These are phyloP conservation scores for Flaveria robusta DNA, from an alignment of 129 eudicot genomes.

Conservation along the genomic window DNA sequence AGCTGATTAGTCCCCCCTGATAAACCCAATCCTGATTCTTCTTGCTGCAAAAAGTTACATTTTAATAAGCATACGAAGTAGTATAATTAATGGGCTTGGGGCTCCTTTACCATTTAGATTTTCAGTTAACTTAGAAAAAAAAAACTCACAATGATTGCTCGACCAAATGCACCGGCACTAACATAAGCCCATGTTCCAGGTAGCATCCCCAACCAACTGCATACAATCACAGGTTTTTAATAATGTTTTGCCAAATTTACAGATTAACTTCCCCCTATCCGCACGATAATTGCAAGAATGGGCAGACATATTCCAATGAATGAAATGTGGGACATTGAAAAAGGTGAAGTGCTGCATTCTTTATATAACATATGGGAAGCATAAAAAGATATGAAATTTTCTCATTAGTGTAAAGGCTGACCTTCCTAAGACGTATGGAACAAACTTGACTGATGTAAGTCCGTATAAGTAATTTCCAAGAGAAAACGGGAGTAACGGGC, in stretches of 20 bases:
- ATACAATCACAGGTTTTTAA: constrained; percentile 14
- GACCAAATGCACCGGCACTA: constrained; percentile 99
- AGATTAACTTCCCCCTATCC: background rate
- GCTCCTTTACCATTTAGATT: background rate
- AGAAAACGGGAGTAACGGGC: constrained; percentile 98
- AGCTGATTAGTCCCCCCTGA: constrained; percentile 78
- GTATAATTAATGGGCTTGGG: background rate
- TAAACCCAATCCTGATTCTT: constrained; percentile 74
- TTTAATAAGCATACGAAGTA: background rate
- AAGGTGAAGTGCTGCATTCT: background rate
- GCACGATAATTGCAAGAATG: background rate
- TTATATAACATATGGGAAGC: background rate
- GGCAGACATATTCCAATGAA: too few relatives aligned
- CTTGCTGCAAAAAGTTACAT: constrained; percentile 58
- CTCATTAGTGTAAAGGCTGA: constrained; percentile 35
- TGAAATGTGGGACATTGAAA: background rate
- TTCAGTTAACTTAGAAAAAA: background rate
- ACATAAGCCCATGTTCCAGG: constrained; percentile 99
- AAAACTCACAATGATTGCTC: constrained; percentile 92
- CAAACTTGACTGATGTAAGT: constrained; percentile 92
- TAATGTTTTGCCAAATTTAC: background rate
- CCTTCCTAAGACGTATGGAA: constrained; percentile 96
- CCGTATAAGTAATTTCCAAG: constrained; percentile 97
- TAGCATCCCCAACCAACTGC: constrained; percentile 99
- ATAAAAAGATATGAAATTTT: background rate